Base-by-base conservation (phyloP, 179 eudicot genomes). In the Spinacia oleracea region DNA sequence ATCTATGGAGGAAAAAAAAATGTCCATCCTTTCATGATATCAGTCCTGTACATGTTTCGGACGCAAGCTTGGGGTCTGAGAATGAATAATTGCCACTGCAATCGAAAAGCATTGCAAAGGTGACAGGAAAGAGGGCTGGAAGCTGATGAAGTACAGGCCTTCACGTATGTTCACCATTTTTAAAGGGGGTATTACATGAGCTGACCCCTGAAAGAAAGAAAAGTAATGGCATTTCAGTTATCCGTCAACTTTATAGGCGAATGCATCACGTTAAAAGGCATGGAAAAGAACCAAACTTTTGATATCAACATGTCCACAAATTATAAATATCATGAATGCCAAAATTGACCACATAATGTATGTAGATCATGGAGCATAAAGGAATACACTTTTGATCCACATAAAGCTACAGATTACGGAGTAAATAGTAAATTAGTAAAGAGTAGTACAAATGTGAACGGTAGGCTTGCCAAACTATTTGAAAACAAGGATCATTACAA, bases 21-120 rank as follows among this genome's bases (percentile, higher is more conserved):
- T 42, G 78, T 70, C 9, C 63, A 59, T 67, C 51, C 34, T 34
- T 79, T 42, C 51, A 5, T 68, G 46, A 53, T 8, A 32, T 78
- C 77, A 80, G n/a, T 74, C 66, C 67, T 84, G 88, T 90, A 83
- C 87, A 85, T 73, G 73, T 78, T 81, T 85, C 6, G 90, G 90
- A 50, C 82, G 83, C 79, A 88, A 88, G 53, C 70, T 59, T 16
- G 87, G 89, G 71, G 82, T 85, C 25, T 82, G 89, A 50, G 93
- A 86, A 83, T 96, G 99, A 81, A 92, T 77, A 45, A 88, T 81
- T 15, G 99, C 94, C 75, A 90, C 93, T 32, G 92, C 98, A 53
- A 92, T 88, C 1, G 99, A 85, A 62, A 93, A 88, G 83, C 93
- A 89, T 84, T 96, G 98, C 82, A 96, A 73, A 53, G 90, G 81